Conservation (phyloP, 2,329 filamentous ascomycete genomes). For the Curvularia sp. region DNA sequence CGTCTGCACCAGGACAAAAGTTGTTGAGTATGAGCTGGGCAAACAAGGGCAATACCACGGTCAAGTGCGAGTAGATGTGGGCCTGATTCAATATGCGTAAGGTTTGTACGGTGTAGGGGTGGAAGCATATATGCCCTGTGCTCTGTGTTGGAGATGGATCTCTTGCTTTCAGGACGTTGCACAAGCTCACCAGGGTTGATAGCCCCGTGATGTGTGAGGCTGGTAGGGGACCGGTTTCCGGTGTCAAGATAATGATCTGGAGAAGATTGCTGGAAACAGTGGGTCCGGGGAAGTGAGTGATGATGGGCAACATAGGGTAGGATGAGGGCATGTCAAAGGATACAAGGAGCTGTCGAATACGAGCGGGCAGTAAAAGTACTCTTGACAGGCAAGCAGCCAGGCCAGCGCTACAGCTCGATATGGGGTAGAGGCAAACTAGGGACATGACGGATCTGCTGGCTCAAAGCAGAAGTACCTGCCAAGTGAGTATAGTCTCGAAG, state of each 20-base stretch:
- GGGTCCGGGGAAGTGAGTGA: conserved; percentile 19
- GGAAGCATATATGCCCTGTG: conserved; percentile 48
- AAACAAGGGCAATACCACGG: conserved; percentile 9
- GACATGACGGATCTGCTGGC: conserved; percentile 49
- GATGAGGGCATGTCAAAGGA: conserved; percentile 31
- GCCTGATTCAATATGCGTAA: conserved; percentile 18
- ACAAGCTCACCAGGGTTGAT: conserved; percentile 42
- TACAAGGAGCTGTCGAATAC: conserved; percentile 35
- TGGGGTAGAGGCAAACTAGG: conserved; percentile 44
- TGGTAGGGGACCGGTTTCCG: conserved; percentile 36
- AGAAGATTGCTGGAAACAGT: conserved; percentile 17
- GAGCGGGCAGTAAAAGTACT: conserved; percentile 44
- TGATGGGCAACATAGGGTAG: conserved; percentile 32
- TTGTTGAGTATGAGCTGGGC: conserved; percentile 11
- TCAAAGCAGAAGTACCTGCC: conserved; percentile 51
- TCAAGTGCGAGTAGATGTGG: conserved; percentile 12
- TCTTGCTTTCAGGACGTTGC: conserved; percentile 38
- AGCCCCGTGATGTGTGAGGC: conserved; percentile 45
- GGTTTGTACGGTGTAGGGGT: conserved; percentile 32
- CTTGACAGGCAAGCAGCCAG: conserved; percentile 35
- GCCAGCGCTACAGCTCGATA: conserved; percentile 47
- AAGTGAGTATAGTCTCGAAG: conserved; percentile 47
- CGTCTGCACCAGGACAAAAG: conserved; percentile 21
- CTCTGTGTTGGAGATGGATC: conserved; percentile 38
- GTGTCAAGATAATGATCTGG: conserved; percentile 30